Conservation (phyloP, 2,329 filamentous ascomycete genomes). For the Cytospora mali region DNA sequence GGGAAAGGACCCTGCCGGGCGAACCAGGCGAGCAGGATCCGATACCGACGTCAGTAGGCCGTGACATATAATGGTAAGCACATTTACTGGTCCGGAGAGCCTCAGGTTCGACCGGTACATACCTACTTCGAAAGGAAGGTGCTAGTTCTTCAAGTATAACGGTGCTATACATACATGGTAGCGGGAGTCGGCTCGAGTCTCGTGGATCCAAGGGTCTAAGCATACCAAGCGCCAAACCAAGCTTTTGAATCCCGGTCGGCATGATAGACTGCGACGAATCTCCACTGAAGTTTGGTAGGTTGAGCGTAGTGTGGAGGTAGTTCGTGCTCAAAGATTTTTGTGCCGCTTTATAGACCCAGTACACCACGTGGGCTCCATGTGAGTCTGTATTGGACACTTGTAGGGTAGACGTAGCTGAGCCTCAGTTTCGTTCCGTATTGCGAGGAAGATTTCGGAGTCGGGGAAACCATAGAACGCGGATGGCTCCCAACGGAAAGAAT, state of each 20-base stretch:
- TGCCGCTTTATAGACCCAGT: no score
- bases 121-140: constrained; percentile 22
- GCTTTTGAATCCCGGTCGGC: background rate
- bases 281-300: background rate
- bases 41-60: background rate
- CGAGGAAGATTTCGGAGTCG: background rate
- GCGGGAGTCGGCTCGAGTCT: background rate
- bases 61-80: background rate
- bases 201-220: background rate
- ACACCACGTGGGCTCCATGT: background rate
- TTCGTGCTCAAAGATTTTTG: background rate
- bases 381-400: background rate
- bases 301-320: background rate
- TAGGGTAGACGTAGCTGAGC: background rate
- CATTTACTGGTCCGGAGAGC: background rate
- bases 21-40: background rate
- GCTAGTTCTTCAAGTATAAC: background rate
- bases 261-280: background rate
- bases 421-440: background rate
- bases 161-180: background rate
- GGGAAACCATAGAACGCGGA: background rate
- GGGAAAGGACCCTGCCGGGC: background rate
- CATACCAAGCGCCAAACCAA: background rate
- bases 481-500: background rate
- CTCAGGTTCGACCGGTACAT: constrained; percentile 10